phyloP scores from a whole-genome alignment of 495 filamentous ascomycete species.

The Antarctomyces pellizariae region DNA sequence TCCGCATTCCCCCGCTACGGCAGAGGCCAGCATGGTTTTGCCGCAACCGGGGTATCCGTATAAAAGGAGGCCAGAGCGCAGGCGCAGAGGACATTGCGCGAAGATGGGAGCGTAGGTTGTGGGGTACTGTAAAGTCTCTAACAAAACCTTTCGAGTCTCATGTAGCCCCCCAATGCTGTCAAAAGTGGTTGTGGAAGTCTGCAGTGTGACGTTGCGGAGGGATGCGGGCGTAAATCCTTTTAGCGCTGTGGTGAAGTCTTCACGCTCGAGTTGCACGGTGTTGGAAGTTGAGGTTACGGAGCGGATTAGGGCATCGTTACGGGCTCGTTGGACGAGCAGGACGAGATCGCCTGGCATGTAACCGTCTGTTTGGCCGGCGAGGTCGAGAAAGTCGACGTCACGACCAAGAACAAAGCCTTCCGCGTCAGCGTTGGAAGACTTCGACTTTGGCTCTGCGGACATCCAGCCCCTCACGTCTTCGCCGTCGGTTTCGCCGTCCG shows the following conservation, averaged over 20 bases:
- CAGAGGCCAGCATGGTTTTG: constrained; percentile 81
- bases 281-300: constrained; percentile 22
- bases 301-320: constrained; percentile 76
- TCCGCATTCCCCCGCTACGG: constrained; percentile 86
- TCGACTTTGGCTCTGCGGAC: constrained; percentile 10
- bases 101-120: constrained; percentile 98
- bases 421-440: constrained; percentile 11
- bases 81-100: constrained; percentile 73
- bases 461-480: constrained; percentile 43
- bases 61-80: constrained; percentile 75
- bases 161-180: constrained; percentile 73
- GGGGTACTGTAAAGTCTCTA: constrained; percentile 91
- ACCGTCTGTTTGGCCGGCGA: constrained; percentile 82
- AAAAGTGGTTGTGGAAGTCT: constrained; percentile 72
- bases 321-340: constrained; percentile 62
- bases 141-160: constrained; percentile 59
- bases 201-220: constrained; percentile 78
- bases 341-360: constrained; percentile 93
- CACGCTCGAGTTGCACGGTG: constrained; percentile 33
- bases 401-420: constrained; percentile 45
- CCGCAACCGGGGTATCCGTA: constrained; percentile 94
- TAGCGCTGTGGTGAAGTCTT: constrained; percentile 63
- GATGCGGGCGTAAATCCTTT: constrained; percentile 88
- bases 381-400: constrained; percentile 74
- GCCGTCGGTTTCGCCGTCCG: constrained; percentile 21